phyloP scores from a whole-genome alignment of 345 rosid species.

The Eucalyptus sideroxylon region DNA sequence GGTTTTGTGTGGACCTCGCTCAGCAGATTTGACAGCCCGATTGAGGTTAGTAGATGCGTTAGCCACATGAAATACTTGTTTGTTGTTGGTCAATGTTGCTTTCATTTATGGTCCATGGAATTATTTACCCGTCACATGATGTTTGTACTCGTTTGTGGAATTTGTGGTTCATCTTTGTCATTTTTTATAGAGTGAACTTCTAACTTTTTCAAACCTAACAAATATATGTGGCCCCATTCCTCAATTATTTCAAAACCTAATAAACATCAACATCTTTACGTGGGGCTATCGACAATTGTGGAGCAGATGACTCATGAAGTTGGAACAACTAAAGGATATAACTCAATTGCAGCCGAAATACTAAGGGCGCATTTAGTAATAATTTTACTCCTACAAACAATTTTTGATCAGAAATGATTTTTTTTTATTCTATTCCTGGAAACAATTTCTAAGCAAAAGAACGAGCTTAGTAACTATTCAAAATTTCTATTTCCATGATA shows the following conservation, averaged over 20 bases:
- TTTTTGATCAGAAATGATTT: accelerated
- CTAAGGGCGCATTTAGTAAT: too few species aligned
- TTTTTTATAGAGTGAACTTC: not conserved
- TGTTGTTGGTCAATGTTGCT: not conserved
- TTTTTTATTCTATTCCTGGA: accelerated
- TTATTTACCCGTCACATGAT: accelerated
- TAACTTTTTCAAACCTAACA: not conserved
- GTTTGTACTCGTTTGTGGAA: not conserved
- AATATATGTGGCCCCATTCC: not conserved
- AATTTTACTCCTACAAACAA: accelerated
- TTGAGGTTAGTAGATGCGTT: not conserved
- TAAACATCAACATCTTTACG: not conserved
- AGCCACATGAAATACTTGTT: not conserved
- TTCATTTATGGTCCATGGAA: not conserved
- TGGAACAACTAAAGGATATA: not conserved
- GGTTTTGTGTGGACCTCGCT: not conserved
- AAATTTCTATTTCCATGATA: too few species aligned
- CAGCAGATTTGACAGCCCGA: not conserved
- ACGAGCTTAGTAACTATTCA: accelerated
- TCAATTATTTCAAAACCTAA: not conserved
- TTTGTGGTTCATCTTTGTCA: not conserved
- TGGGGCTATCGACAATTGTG: not conserved
- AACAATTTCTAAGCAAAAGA: accelerated
- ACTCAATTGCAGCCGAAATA: accelerated
- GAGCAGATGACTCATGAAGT: not conserved